phyloP scores from a whole-genome alignment of 1,284 basidiomycete genomes.

The Waitea zeae region DNA sequence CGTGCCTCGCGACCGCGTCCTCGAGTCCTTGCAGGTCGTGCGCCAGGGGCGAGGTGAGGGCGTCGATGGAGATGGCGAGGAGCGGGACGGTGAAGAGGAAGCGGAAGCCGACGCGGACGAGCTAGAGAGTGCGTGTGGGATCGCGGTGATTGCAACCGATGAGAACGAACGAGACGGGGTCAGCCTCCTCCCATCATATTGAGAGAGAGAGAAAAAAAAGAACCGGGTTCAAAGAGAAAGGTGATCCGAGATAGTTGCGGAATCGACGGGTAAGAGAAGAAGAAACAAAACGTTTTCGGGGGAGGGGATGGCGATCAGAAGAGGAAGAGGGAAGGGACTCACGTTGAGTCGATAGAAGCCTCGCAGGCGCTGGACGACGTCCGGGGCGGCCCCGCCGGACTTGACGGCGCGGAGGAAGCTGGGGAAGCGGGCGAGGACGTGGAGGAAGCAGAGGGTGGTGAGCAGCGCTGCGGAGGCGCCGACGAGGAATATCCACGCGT shows the following conservation, averaged over 20 bases:
- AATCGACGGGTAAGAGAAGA: constrained; percentile 3
- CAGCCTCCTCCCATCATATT: too few species aligned
- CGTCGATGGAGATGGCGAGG: constrained; percentile 44
- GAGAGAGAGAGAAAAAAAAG: too few species aligned
- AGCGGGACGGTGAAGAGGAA: constrained; percentile 53
- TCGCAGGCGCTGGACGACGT: constrained; percentile 48
- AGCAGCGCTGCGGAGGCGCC: constrained; percentile 43
- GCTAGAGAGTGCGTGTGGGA: too few species aligned
- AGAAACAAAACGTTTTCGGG: constrained; percentile 3
- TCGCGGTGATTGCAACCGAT: too few species aligned
- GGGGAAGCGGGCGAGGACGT: constrained; percentile 49
- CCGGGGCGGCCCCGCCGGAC: constrained; percentile 47
- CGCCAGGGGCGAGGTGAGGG: too few species aligned
- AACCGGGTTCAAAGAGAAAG: too few species aligned
- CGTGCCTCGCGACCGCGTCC: constrained; percentile 26
- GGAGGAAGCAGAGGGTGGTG: constrained; percentile 49
- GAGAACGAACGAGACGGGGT: too few species aligned
- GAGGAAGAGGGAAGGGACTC: constrained; percentile 11
- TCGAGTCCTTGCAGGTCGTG: constrained; percentile 26
- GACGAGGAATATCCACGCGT: constrained; percentile 52
- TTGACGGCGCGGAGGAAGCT: constrained; percentile 48
- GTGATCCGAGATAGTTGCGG: too few species aligned
- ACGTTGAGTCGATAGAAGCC: constrained; percentile 67
- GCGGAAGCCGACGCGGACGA: constrained; percentile 45
- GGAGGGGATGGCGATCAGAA: too few species aligned